Evolutionary conservation across 768 basidiomycete species (phyloP).

Genomic region (Nevesoporus exiguus): DNA sequence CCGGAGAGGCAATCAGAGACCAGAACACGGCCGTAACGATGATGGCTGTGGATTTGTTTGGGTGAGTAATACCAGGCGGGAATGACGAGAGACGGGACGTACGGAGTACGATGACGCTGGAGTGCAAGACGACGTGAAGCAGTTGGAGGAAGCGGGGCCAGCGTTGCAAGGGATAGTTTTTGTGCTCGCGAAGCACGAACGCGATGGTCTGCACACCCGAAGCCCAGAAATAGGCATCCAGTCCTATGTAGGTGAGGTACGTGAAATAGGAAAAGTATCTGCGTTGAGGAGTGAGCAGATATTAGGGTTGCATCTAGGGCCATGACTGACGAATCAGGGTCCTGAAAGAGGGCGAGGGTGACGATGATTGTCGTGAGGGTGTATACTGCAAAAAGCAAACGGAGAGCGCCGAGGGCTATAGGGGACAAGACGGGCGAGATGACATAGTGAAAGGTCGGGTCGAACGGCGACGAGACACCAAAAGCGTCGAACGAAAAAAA

Average conservation of each 20-base stretch:
- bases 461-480: constrained; percentile 41
- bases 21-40: constrained; percentile 65
- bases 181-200: constrained; percentile 36
- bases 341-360: constrained; percentile 25
- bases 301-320: constrained; percentile 8
- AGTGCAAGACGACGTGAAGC: constrained; percentile 51
- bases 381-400: constrained; percentile 51
- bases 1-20: constrained; percentile 45
- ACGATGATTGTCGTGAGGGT: constrained; percentile 39
- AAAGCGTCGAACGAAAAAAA: constrained; percentile 22
- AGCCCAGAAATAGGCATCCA: constrained; percentile 61
- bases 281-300: neutral
- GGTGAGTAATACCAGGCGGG: neutral
- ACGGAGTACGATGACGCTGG: constrained; percentile 57
- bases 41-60: constrained; percentile 41
- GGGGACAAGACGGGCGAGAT: constrained; percentile 45
- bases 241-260: constrained; percentile 55
- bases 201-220: constrained; percentile 49
- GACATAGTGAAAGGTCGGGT: constrained; percentile 36
- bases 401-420: constrained; percentile 39
- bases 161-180: constrained; percentile 51
- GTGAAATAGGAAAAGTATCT: constrained; percentile 70
- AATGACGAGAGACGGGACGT: constrained; percentile 25
- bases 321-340: constrained; percentile 31
- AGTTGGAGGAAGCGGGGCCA: constrained; percentile 58